phyloP scores from a whole-genome alignment of 345 rosid species.

The Camelina hispida region DNA sequence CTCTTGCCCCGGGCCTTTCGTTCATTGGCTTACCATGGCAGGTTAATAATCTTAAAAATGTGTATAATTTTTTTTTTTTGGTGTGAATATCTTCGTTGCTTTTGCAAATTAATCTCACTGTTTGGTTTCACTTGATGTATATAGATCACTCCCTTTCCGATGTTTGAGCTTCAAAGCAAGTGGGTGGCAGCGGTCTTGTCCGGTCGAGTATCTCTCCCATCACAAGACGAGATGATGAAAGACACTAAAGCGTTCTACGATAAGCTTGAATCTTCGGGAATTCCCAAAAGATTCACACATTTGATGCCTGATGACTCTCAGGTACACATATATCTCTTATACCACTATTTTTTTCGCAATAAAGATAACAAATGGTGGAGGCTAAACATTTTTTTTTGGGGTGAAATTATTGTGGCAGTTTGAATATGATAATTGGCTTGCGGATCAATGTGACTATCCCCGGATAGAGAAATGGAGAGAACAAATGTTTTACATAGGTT shows the following conservation, averaged over 20 bases:
- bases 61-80: neutral
- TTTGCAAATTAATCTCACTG: neutral
- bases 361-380: neutral
- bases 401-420: constrained; percentile 43
- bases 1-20: constrained; percentile 73
- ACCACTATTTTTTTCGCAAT: neutral
- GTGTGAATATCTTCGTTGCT: neutral
- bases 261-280: constrained; percentile 60
- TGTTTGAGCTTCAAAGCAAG: constrained; percentile 50
- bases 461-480: constrained; percentile 66
- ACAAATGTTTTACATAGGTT: constrained; percentile 46
- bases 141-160: constrained; percentile 46
- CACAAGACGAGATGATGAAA: constrained; percentile 43
- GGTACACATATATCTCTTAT: neutral
- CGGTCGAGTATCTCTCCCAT: constrained; percentile 40
- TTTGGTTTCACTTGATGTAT: constrained; percentile 14
- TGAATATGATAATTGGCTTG: constrained; percentile 67
- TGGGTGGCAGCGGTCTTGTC: constrained; percentile 46
- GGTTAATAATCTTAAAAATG: constrained; percentile 47
- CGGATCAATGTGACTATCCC: constrained; percentile 47
- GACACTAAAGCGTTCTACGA: constrained; percentile 61
- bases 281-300: constrained; percentile 77
- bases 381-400: neutral
- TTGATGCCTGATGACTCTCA: constrained; percentile 46
- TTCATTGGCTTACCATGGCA: constrained; percentile 87